These are phyloP conservation scores for Helotiales sp. DNA, from an alignment of 2,329 filamentous ascomycete genomes.

Conservation along the genomic window DNA sequence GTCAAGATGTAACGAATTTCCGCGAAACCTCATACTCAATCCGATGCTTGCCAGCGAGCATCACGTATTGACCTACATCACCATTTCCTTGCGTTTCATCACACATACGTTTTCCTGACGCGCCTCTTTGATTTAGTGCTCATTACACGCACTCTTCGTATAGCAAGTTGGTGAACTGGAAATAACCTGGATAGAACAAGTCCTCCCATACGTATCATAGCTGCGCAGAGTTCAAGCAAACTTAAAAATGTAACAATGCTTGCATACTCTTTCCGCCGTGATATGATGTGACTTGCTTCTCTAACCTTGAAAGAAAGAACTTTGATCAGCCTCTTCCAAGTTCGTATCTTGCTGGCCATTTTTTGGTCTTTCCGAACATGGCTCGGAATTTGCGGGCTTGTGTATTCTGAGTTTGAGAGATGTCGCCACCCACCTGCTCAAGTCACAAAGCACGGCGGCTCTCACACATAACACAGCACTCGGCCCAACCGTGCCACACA, in stretches of 20 bases:
- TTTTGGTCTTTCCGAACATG: no score
- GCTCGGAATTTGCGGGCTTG: no score
- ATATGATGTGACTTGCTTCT: not conserved
- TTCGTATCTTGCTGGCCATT: no score
- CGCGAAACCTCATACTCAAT: no score
- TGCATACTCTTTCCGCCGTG: not conserved
- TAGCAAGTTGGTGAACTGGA: not conserved
- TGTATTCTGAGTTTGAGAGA: no score
- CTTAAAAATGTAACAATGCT: not conserved
- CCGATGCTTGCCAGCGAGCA: not conserved
- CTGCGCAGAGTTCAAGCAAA: not conserved
- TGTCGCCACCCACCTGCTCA: no score
- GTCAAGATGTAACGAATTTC: not conserved
- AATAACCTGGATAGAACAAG: not conserved
- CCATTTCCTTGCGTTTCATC: not conserved
- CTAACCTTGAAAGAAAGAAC: not conserved
- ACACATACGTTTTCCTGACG: not conserved
- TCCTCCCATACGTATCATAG: not conserved
- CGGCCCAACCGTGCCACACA: no score
- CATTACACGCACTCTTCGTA: not conserved
- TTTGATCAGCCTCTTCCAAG: no score
- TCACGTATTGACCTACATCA: not conserved
- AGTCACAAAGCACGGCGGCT: no score
- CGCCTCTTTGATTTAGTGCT: not conserved
- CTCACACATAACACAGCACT: no score